phyloP scores from a whole-genome alignment of 1,139 yeast species.

The Sugiyamaella sp. region DNA sequence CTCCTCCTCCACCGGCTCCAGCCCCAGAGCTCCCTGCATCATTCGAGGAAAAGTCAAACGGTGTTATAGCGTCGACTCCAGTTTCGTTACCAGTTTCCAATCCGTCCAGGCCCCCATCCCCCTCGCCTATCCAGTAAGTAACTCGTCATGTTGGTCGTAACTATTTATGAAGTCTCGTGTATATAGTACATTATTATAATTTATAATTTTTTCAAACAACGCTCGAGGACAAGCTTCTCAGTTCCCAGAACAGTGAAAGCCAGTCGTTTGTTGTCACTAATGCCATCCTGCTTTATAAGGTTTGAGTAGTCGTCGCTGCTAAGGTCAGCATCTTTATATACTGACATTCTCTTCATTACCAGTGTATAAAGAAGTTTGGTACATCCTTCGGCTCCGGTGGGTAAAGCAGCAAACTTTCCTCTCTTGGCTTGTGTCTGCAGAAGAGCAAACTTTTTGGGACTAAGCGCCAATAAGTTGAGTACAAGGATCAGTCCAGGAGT shows the following conservation, averaged over 20 bases:
- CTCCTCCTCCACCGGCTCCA: constrained; percentile 11
- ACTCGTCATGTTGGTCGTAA: neutral
- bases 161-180: constrained; percentile 1
- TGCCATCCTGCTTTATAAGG: constrained; percentile 25
- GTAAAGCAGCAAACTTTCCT: constrained; percentile 28
- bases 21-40: neutral
- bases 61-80: neutral
- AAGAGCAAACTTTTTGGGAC: constrained; percentile 29
- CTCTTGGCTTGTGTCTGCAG: constrained; percentile 31
- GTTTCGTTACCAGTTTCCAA: neutral
- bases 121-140: neutral
- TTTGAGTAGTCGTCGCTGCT: constrained; percentile 36
- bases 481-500: constrained; percentile 48
- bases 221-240: constrained; percentile 41
- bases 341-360: constrained; percentile 31
- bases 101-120: neutral
- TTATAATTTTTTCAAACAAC: constrained; percentile 20
- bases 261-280: constrained; percentile 25
- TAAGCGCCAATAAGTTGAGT: constrained; percentile 42
- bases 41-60: neutral
- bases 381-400: constrained; percentile 24
- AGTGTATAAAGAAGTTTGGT: constrained; percentile 28
- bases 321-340: constrained; percentile 39
- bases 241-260: constrained; percentile 40
- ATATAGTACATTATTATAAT: neutral